Base-by-base conservation (phyloP, 2,329 filamentous ascomycete genomes). In the Pseudogymnoascus sp. region DNA sequence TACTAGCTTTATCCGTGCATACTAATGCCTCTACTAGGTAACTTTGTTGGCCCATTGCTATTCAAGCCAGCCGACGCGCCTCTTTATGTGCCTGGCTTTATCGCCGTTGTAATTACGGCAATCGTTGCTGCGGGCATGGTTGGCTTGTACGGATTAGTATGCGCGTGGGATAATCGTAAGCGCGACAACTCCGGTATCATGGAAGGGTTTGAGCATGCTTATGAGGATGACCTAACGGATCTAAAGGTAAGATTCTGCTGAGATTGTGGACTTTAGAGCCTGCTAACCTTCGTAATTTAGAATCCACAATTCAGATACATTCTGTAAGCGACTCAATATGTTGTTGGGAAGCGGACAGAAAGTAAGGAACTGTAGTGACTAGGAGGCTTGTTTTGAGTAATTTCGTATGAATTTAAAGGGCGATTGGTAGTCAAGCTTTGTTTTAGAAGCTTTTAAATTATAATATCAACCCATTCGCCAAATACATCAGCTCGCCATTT, bases 61-160 rank as follows among this genome's bases (percentile, higher is more conserved):
- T 78, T 78, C 66, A 72, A 75, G 61, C 70, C 72, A n/a, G 66
- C 74, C 31, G 77, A 78, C 50, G 75, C 76, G 1, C 77, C 77
- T 15, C 69, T 72, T 23, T 79, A 77, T 62, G 70, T 66, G 1
- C 72, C 72, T 0, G 78, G 77, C 0, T 79, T 77, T 50, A 74
- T 76, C 60, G 71, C 72, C 23, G 75, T 76, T 19, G 72, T 77
- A 1, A 33, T 56, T 56, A 56, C 46, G 29, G 15, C 46, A 31
- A 56, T 56, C n/a, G 26, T 33, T 33, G 46, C 26, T 29, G 46
- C 9, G 10, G 26, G n/a, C 2, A 19, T 56, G 17, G 29, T 33
- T 19, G 46, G 9, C 46, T 15, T 42, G 4, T 63, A 63, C 38
- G 21, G 61, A 31, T 9, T 63, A 4, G 35, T 60, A 11, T 63